Conservation (phyloP, 1,284 basidiomycete species). For the Heliocybe sulcata region DNA sequence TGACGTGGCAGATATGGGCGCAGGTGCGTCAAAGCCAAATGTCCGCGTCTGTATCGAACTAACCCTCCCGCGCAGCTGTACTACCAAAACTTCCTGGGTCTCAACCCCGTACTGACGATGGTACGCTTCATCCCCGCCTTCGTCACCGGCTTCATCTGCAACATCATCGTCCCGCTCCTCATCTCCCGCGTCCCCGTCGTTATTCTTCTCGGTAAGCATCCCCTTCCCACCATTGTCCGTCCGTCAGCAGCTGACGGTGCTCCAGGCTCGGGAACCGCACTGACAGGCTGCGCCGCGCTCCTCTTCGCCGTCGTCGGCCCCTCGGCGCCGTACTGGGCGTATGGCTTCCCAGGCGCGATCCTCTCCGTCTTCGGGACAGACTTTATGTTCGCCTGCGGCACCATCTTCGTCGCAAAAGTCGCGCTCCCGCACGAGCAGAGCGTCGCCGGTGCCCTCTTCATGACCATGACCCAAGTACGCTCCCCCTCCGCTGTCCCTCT, state of each 20-base stretch:
- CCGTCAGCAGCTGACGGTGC: not conserved
- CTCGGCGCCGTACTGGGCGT: conserved; percentile 66
- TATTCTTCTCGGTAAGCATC: conserved; percentile 43
- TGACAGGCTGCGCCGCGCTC: conserved; percentile 60
- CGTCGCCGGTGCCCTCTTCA: conserved; percentile 71
- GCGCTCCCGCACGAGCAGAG: conserved; percentile 70
- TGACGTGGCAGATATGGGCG: conserved; percentile 47
- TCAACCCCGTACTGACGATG: conserved; percentile 62
- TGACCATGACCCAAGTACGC: conserved; percentile 64
- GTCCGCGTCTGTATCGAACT: too few relatives aligned
- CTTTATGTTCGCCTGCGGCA: conserved; percentile 71
- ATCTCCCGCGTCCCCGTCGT: conserved; percentile 49
- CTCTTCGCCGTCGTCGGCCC: conserved; percentile 69
- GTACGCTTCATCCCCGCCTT: conserved; percentile 75
- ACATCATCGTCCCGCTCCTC: conserved; percentile 58
- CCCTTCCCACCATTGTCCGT: not conserved
- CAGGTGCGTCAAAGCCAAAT: too few relatives aligned
- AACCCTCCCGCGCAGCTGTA: too few relatives aligned
- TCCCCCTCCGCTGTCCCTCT: not conserved
- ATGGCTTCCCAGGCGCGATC: conserved; percentile 73
- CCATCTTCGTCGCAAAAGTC: conserved; percentile 72
- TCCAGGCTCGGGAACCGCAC: conserved; percentile 45
- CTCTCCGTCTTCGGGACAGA: conserved; percentile 73
- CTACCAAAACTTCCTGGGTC: conserved; percentile 55
- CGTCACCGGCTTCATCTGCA: conserved; percentile 62